phyloP scores from a whole-genome alignment of 2,329 filamentous ascomycete species.

The Penicillium olsonii region DNA sequence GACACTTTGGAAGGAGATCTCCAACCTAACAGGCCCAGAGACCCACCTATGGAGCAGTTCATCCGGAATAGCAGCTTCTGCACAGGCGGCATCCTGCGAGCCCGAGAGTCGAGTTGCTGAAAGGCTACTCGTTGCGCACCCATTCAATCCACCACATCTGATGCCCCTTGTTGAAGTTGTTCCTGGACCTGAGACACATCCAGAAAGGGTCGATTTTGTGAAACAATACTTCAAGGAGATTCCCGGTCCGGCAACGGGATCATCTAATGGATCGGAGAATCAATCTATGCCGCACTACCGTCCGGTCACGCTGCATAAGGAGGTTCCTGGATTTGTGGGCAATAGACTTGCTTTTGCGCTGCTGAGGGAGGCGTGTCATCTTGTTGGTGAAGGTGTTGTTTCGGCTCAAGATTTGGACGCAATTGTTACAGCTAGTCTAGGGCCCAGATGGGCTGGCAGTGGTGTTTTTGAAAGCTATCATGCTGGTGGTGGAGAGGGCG shows the following conservation, averaged over 20 bases:
- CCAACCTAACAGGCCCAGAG: conserved; percentile 44
- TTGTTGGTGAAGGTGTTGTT: conserved; percentile 57
- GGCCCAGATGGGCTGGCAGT: conserved; percentile 57
- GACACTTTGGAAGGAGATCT: conserved; percentile 54
- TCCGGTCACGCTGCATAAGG: conserved; percentile 54
- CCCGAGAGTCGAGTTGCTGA: conserved; percentile 39
- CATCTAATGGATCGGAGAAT: not conserved
- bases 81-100: conserved; percentile 36
- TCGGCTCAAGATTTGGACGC: conserved; percentile 55
- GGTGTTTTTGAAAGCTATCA: conserved; percentile 62
- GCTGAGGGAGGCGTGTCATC: conserved; percentile 56
- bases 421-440: conserved; percentile 55
- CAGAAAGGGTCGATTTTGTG: conserved; percentile 30
- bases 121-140: conserved; percentile 59
- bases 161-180: conserved; percentile 64
- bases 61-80: conserved; percentile 58
- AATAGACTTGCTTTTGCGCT: conserved; percentile 61
- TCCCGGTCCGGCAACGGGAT: conserved; percentile 11
- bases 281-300: conserved; percentile 23
- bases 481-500: conserved; percentile 58
- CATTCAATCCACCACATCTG: conserved; percentile 63
- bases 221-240: conserved; percentile 42
- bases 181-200: conserved; percentile 47
- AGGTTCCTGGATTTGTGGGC: conserved; percentile 58
- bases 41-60: conserved; percentile 61